phyloP scores from a whole-genome alignment of 768 basidiomycete species.

The Kwoniella shandongensis region DNA sequence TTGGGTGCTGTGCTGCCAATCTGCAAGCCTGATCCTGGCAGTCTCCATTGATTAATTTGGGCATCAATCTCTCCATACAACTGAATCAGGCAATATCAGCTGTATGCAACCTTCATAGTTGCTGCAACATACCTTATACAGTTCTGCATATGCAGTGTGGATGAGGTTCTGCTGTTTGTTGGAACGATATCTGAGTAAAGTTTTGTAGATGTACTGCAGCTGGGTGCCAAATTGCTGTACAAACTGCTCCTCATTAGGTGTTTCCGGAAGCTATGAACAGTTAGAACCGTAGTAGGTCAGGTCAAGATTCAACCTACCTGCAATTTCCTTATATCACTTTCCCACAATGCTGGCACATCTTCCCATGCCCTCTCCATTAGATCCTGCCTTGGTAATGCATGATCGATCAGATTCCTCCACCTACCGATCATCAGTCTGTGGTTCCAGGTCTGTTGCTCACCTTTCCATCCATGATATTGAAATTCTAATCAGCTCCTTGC shows the following conservation, averaged over 20 bases:
- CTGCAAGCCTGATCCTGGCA: slow-evolving; percentile 43
- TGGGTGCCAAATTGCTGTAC: slow-evolving; percentile 40
- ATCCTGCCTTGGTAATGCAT: slow-evolving; percentile 40
- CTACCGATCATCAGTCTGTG: slow-evolving; percentile 23
- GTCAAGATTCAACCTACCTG: slow-evolving; percentile 30
- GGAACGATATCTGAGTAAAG: slow-evolving; percentile 26
- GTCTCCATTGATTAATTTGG: slow-evolving; percentile 42
- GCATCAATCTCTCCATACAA: slow-evolving; percentile 46
- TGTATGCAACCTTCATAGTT: not conserved
- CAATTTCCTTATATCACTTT: slow-evolving; percentile 37
- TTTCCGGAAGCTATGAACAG: slow-evolving; percentile 37
- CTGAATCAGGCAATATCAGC: slow-evolving; percentile 25
- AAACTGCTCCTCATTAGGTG: slow-evolving; percentile 51
- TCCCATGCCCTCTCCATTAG: slow-evolving; percentile 47
- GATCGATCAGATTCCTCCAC: slow-evolving; percentile 42
- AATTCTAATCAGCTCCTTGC: slow-evolving; percentile 47
- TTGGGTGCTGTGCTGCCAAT: slow-evolving; percentile 43
- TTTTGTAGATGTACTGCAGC: slow-evolving; percentile 27
- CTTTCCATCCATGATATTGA: slow-evolving; percentile 45
- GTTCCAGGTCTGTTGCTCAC: slow-evolving; percentile 17
- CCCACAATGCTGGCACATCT: slow-evolving; percentile 33
- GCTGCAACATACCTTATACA: slow-evolving; percentile 28
- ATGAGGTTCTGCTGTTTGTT: slow-evolving; percentile 32
- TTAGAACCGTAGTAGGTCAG: too few species aligned
- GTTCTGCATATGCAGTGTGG: slow-evolving; percentile 36